A percentile compares a stretch with the other conserved stretches of the same genome.
phyloP scores from a whole-genome alignment of 345 rosid species.

The Punica granatum region DNA sequence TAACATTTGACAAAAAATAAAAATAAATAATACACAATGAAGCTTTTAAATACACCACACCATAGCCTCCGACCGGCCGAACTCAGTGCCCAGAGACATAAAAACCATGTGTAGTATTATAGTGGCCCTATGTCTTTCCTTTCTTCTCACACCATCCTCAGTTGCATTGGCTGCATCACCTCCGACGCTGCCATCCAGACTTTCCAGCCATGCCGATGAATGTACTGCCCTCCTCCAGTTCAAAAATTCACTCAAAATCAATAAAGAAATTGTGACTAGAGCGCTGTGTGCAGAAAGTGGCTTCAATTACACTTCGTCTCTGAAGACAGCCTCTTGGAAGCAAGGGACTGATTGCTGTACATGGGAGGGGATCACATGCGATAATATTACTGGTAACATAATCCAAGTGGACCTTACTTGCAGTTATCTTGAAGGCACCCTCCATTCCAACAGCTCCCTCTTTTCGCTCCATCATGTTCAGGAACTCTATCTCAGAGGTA shows the following conservation, averaged over 20 bases:
- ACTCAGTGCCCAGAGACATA: too few species aligned
- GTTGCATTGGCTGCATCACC: too few species aligned
- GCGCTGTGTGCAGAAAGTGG: not conserved
- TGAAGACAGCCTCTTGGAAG: not conserved
- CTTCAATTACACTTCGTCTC: accelerated
- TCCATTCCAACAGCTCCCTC: not conserved
- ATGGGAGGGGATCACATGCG: slow-evolving; percentile 3
- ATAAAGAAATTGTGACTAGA: not conserved
- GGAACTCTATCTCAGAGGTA: not conserved
- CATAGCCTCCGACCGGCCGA: too few species aligned
- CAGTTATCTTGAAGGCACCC: slow-evolving; percentile 3
- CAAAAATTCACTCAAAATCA: not conserved
- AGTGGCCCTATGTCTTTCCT: too few species aligned
- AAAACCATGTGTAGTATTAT: too few species aligned
- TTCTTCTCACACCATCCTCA: too few species aligned
- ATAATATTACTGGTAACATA: not conserved
- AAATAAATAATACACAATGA: too few species aligned
- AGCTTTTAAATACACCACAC: too few species aligned
- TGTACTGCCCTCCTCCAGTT: not conserved
- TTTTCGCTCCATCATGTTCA: slow-evolving; percentile 6
- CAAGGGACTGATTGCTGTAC: slow-evolving; percentile 4
- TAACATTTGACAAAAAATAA: too few species aligned
- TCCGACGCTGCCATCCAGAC: not conserved
- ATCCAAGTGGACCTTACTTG: slow-evolving; percentile 7
- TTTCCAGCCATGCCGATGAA: not conserved